Evolutionary conservation across 2,329 filamentous ascomycete species (phyloP), one percentile per base, ranked within the genome.

Genomic region (Atkinsonella hypoxylon): DNA sequence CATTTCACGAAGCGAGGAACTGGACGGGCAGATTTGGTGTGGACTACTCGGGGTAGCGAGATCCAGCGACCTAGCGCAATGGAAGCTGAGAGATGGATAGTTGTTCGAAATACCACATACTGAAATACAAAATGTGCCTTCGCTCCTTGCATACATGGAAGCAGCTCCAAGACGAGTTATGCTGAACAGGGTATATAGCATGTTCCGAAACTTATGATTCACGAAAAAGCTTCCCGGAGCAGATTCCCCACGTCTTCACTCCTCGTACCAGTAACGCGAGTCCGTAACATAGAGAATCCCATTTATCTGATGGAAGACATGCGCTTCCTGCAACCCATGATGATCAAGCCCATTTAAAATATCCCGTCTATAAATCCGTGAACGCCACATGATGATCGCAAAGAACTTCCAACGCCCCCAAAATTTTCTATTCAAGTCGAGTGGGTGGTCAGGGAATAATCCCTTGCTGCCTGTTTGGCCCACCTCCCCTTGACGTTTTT

Each of bases 371-470:
- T 12, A 26, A 26, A 6, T 26, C 22, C 20, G 7, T 20, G 9
- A 44, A 44, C 20, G 42, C 42, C 42, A 18, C 9, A 17, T 32
- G n/a, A 44, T 44, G 4, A 44, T 30, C 0, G 42, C 20, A 44
- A 44, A 44, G 30, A 44, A 44, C 4, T 2, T 30, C 18, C 12
- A 30, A 30, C 13, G 38, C 47, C 39, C 2, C 15, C 1, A 9
- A 18, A n/a, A n/a, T n/a, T n/a, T 22, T 18, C 12, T 36, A 20
- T 13, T 18, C n/a, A 2, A 36, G 6, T 9, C 22, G 18, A 17
- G 63, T 95, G 95, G 56, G 93, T 80, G 30, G 41, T 53, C 38
- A 18, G 45, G 22, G 43, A 5, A 46, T 36, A 4, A 44, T 44
- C 1, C 41, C 51, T 12, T 47, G 46, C 32, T 53, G 52, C 42